phyloP scores from a whole-genome alignment of 2,329 filamentous ascomycete species.

The Colletotrichum tropicale region DNA sequence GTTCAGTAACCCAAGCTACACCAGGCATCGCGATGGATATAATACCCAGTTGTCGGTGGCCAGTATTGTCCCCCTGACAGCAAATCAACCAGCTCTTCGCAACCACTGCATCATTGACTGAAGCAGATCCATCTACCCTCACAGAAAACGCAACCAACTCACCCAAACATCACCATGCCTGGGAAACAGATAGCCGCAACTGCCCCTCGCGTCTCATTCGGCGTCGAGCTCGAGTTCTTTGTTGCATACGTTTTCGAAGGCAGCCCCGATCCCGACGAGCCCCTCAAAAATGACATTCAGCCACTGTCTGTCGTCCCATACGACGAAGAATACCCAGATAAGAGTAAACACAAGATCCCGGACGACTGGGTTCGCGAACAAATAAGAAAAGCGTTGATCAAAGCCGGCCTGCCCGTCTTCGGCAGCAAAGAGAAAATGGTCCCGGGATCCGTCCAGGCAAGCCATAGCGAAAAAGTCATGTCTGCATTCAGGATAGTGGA shows the following conservation, averaged over 20 bases:
- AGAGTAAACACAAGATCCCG: neutral
- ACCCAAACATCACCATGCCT: neutral
- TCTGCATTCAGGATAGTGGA: neutral
- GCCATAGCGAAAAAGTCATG: neutral
- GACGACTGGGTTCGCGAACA: neutral
- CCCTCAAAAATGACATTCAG: conserved; percentile 22
- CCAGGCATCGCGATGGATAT: neutral
- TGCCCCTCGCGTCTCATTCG: conserved; percentile 26
- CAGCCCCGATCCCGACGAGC: conserved; percentile 25
- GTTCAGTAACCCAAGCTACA: neutral
- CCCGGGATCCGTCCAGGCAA: conserved; percentile 1
- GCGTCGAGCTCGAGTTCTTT: conserved; percentile 31
- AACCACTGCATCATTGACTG: neutral
- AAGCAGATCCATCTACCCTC: neutral
- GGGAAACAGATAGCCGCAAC: neutral
- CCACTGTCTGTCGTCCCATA: conserved; percentile 26
- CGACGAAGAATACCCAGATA: neutral
- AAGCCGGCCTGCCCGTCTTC: conserved; percentile 5
- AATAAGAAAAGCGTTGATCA: neutral
- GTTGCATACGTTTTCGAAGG: conserved; percentile 18
- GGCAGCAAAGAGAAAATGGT: neutral
- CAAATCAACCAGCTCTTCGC: neutral
- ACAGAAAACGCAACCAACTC: neutral
- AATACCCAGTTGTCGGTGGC: neutral
- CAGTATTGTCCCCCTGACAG: neutral